These are phyloP conservation scores for Labyrinthula sp. DNA, from an alignment of 352 stramenopile genomes.

Conservation along the genomic window DNA sequence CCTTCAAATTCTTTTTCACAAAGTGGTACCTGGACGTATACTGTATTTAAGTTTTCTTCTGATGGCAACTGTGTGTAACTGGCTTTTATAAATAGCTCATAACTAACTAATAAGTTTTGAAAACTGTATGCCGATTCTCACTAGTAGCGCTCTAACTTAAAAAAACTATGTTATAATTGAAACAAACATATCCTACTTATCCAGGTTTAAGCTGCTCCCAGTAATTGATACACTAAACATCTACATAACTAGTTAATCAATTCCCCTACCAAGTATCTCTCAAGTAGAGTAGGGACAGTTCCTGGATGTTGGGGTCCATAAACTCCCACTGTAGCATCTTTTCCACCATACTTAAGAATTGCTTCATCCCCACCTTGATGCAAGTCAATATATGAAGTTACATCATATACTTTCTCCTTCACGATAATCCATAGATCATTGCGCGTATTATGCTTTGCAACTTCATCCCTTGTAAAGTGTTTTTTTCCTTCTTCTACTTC, in stretches of 20 bases:
- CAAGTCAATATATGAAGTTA: constrained; percentile 50
- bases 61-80: no score
- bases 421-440: constrained; percentile 61
- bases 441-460: constrained; percentile 49
- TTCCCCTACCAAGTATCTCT: constrained; percentile 18
- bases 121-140: no score
- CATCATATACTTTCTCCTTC: constrained; percentile 67
- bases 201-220: no score
- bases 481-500: constrained; percentile 23
- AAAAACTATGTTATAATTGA: no score
- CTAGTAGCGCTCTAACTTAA: no score
- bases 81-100: no score
- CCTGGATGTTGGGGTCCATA: constrained; percentile 18
- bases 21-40: no score
- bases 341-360: constrained; percentile 24
- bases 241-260: constrained; percentile 9
- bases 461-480: constrained; percentile 49
- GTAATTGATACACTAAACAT: no score
- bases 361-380: constrained; percentile 46
- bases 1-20: no score
- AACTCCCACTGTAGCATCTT: constrained; percentile 13
- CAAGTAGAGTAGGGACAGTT: constrained; percentile 19
- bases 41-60: no score
- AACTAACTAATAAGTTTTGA: no score
- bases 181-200: no score